Percentiles rank a stretch among this genome's conserved stretches.
Evolutionary conservation across 768 basidiomycete genomes (phyloP).

Genomic region (Tubosaeta sp.): DNA sequence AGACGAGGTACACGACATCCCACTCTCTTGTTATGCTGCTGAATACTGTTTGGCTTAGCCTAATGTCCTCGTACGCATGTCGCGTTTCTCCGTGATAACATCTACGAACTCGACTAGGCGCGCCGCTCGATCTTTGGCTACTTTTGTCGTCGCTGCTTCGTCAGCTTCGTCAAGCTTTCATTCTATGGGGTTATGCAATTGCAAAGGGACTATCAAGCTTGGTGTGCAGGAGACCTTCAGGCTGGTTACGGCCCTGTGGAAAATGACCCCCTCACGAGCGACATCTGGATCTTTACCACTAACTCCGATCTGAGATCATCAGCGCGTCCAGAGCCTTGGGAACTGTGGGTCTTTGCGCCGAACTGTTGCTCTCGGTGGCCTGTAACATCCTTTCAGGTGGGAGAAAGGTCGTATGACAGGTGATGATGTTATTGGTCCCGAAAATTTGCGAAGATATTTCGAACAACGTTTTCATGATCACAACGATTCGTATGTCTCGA

Average conservation of each 20-base stretch:
- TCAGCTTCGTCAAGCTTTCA: slow-evolving; percentile 73
- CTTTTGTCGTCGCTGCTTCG: slow-evolving; percentile 72
- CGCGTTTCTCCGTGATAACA: slow-evolving; percentile 9
- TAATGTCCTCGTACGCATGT: slow-evolving; percentile 21
- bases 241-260: slow-evolving; percentile 47
- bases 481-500: slow-evolving; percentile 66
- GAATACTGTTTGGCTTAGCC: slow-evolving; percentile 15
- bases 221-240: slow-evolving; percentile 48
- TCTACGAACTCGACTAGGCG: slow-evolving; percentile 36
- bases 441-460: slow-evolving; percentile 73
- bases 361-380: not conserved
- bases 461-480: slow-evolving; percentile 81
- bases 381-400: slow-evolving; percentile 44
- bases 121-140: slow-evolving; percentile 79
- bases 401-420: slow-evolving; percentile 60
- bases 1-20: slow-evolving; percentile 41
- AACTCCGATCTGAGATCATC: slow-evolving; percentile 61
- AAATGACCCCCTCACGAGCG: slow-evolving; percentile 50
- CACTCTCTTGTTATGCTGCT: slow-evolving; percentile 2
- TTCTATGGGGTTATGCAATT: slow-evolving; percentile 67
- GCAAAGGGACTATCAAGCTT: slow-evolving; percentile 60
- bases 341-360: slow-evolving; percentile 41
- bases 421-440: slow-evolving; percentile 65
- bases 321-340: slow-evolving; percentile 58
- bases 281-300: slow-evolving; percentile 55